These are phyloP conservation scores for Inonotus hispidus DNA, from an alignment of 1,284 basidiomycete genomes.

Conservation along the genomic window DNA sequence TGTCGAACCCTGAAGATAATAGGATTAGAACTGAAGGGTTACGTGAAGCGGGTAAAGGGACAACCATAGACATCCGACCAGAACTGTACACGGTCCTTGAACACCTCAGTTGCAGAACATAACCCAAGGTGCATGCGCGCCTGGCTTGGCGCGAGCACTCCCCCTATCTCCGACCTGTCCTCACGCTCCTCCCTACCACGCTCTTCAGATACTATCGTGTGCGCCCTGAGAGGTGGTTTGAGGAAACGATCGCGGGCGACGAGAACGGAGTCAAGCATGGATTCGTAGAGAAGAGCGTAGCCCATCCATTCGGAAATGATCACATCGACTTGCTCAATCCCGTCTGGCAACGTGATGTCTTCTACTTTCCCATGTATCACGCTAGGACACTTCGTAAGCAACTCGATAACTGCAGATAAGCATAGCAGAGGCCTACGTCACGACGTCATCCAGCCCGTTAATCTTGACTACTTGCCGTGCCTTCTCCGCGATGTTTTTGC, in stretches of 20 bases:
- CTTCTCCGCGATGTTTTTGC: conserved; percentile 73
- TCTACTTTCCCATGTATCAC: conserved; percentile 89
- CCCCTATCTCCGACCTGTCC: conserved; percentile 32
- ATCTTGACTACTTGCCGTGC: conserved; percentile 77
- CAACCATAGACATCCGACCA: conserved; percentile 90
- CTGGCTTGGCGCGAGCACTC: conserved; percentile 92
- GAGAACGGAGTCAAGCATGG: conserved; percentile 95
- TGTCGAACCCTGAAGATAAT: conserved; percentile 66
- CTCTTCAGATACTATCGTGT: background rate
- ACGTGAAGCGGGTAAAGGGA: conserved; percentile 19
- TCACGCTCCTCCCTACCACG: conserved; percentile 10
- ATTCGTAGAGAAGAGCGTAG: conserved; percentile 89
- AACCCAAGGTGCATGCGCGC: conserved; percentile 81
- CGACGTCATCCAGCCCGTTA: conserved; percentile 73
- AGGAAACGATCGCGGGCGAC: conserved; percentile 84
- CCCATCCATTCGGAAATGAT: conserved; percentile 99
- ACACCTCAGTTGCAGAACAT: conserved; percentile 70
- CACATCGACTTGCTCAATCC: conserved; percentile 77
- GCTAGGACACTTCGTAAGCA: conserved; percentile 29
- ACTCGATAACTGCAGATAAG: background rate
- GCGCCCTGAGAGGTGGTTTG: conserved; percentile 32
- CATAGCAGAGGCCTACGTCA: conserved; percentile 49
- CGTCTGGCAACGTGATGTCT: conserved; percentile 68
- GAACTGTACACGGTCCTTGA: conserved; percentile 79
- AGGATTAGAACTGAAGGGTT: background rate